Evolutionary conservation across 129 eudicot species (phyloP).

Genomic region (carrot (Daucus carota)): DNA sequence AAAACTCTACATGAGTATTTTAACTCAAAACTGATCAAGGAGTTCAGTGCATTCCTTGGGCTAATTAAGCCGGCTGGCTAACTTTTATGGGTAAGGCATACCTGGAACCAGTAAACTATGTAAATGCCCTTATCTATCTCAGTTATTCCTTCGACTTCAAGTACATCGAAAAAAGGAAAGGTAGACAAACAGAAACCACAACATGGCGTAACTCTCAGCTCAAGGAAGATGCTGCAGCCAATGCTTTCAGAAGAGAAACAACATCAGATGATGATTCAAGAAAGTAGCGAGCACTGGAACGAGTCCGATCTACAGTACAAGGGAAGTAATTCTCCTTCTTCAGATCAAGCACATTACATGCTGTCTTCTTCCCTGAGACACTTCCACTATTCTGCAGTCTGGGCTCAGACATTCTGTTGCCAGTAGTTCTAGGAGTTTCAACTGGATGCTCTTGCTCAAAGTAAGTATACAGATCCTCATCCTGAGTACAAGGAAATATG

Average conservation of each 20-base stretch:
- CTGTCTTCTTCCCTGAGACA: conserved; percentile 27
- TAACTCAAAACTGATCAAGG: neutral
- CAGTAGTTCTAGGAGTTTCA: neutral
- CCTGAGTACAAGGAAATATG: neutral
- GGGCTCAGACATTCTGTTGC: neutral
- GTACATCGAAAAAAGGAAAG: neutral
- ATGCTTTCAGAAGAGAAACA: conserved; percentile 56
- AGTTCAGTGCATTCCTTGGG: neutral
- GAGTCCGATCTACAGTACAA: conserved; percentile 63
- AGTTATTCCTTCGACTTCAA: neutral
- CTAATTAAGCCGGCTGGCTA: neutral
- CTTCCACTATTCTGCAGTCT: neutral
- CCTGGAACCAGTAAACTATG: neutral
- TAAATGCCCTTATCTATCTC: neutral
- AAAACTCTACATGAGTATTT: neutral
- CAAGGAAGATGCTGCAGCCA: conserved; percentile 38
- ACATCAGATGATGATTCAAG: conserved; percentile 64
- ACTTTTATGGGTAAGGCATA: neutral
- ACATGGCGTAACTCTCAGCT: neutral
- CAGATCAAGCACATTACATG: conserved; percentile 79
- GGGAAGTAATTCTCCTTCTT: conserved; percentile 81
- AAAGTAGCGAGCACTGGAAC: conserved; percentile 64
- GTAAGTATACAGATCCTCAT: conserved; percentile 8
- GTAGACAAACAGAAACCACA: neutral
- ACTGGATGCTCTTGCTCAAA: neutral